Percentiles rank a stretch among this genome's conserved stretches.
Evolutionary conservation across 2,329 filamentous ascomycete species (phyloP).

Genomic region (Trichophyton schoenleinii): DNA sequence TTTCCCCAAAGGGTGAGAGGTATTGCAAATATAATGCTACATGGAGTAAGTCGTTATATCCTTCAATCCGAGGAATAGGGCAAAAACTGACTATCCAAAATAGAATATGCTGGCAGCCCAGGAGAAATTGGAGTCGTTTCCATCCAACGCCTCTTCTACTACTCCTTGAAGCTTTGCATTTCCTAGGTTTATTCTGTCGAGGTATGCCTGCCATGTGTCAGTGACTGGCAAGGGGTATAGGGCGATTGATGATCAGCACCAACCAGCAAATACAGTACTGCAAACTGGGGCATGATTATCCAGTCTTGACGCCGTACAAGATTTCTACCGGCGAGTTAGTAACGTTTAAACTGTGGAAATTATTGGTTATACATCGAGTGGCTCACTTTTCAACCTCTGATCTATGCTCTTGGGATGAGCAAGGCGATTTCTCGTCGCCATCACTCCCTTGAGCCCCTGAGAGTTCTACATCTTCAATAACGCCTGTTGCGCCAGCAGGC

Average conservation of each 20-base stretch:
- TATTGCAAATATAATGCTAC: slow-evolving; percentile 10
- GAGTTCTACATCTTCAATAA: neutral
- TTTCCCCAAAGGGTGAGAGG: slow-evolving; percentile 13
- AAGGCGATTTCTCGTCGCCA: neutral
- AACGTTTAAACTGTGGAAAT: neutral
- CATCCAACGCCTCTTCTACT: slow-evolving; percentile 8
- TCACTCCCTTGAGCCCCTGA: neutral
- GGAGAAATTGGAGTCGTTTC: slow-evolving; percentile 9
- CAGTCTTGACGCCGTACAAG: slow-evolving; percentile 13
- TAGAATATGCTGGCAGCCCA: slow-evolving; percentile 14
- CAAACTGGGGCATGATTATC: slow-evolving; percentile 14
- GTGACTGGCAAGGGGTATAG: neutral
- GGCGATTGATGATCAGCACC: neutral
- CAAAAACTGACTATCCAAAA: slow-evolving; percentile 12
- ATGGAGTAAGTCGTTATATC: slow-evolving; percentile 2
- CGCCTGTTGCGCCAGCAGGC: neutral
- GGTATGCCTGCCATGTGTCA: slow-evolving; percentile 9
- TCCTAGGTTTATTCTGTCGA: slow-evolving; percentile 13
- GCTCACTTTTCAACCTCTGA: slow-evolving; percentile 10
- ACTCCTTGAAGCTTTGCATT: slow-evolving; percentile 13
- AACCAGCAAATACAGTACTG: slow-evolving; percentile 10
- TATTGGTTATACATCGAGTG: neutral
- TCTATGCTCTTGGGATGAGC: neutral
- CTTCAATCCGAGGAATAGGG: neutral
- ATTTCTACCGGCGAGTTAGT: slow-evolving; percentile 3